phyloP scores from a whole-genome alignment of 192 early-diverging fungal species.

The Coemansia asiatica region DNA sequence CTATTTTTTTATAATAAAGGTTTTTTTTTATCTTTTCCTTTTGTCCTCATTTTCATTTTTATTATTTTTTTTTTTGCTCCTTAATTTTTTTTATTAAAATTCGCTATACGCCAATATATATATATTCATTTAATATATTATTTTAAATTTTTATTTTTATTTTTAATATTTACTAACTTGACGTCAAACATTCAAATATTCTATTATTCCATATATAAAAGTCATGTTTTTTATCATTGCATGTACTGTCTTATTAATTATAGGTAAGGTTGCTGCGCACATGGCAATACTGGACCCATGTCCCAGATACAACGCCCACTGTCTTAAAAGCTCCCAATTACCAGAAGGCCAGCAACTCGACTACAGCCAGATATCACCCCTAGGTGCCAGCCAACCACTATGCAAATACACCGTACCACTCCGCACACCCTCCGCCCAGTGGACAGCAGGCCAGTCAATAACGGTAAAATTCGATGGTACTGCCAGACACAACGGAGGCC shows the following conservation, averaged over 20 bases:
- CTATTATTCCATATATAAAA: no score
- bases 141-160: no score
- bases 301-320: slow-evolving; percentile 5
- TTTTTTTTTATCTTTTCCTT: background rate
- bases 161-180: no score
- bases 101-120: no score
- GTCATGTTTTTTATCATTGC: background rate
- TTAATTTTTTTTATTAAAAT: background rate
- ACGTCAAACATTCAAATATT: no score
- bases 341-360: slow-evolving; percentile 7
- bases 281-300: background rate
- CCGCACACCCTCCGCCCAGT: slow-evolving; percentile 20
- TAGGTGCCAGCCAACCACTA: slow-evolving; percentile 2
- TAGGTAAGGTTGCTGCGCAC: background rate
- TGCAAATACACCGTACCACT: slow-evolving; percentile 16
- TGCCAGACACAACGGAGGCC: slow-evolving; percentile 56
- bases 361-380: slow-evolving; percentile 5
- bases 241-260: background rate
- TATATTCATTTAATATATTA: background rate
- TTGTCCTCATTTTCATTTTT: background rate
- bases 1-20: background rate
- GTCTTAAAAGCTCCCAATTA: background rate
- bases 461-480: slow-evolving; percentile 37
- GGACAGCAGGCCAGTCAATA: slow-evolving; percentile 51
- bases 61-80: background rate